Base-by-base conservation (phyloP, 2,329 filamentous ascomycete species). In the Talaromyces sp. region DNA sequence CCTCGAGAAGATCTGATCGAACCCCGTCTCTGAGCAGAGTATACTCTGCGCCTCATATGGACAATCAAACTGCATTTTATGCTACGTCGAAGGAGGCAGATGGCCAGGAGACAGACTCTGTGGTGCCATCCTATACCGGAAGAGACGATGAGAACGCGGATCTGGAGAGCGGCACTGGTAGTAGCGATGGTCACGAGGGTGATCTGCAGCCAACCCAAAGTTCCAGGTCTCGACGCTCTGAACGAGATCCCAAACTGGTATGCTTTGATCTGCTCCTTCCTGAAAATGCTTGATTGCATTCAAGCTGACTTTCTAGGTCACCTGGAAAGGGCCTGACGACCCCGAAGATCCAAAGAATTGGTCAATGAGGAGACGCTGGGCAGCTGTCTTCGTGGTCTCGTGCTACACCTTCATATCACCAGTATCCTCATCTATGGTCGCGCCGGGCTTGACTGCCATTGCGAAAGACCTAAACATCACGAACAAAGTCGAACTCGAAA, bases 401-500 rank as follows among this genome's bases (percentile, higher is more conserved):
- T 76, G 79, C 59, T 87, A 87, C 72, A 87, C 85, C 2, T 82
- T 88, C 68, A 84, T 89, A 66, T 87, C 86, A 2, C 87, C 88
- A 0, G 85, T 90, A 31, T 85, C 87, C 1, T 87, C 85, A 4
- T 85, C 84, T 41, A 88, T 89, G 82, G 72, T 85, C 2, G 81
- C 83, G 0, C 84, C 84, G 0, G 83, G 81, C 0, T 70, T 90
- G 45, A 72, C 73, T 10, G 73, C 78, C 2, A 85, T 90, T 57
- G 79, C 81, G n/a, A 69, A 71, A 1, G 85, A 88, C 33, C 79
- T 89, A 41, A 67, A 82, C 63, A 85, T 88, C 48, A 74, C 75
- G 0, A 78, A 78, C 57, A 71, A 76, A 41, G 77, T 83, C 33
- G 73, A 81, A 48, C 74, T 75, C 3, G 71, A 84, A 68, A 76